Percentiles rank a stretch among this genome's conserved stretches.
These are phyloP conservation scores for Gelatoporia subvermispora DNA, from an alignment of 768 basidiomycete species.

Conservation along the genomic window DNA sequence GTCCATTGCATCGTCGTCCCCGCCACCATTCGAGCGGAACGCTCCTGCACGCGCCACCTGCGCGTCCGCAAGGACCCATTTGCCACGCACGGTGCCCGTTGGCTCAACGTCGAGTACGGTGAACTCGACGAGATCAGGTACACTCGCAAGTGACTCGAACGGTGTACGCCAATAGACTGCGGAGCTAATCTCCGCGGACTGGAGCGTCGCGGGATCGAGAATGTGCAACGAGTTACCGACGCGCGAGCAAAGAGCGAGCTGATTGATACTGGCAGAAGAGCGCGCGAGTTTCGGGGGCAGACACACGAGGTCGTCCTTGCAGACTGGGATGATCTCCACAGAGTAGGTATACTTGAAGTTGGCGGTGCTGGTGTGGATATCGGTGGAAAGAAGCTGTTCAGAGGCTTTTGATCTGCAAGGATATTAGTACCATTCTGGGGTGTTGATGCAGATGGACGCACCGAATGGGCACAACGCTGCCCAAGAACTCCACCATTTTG, in stretches of 20 bases:
- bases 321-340: slow-evolving; percentile 93
- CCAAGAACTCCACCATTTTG: slow-evolving; percentile 95
- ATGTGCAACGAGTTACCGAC: slow-evolving; percentile 91
- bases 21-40: slow-evolving; percentile 51
- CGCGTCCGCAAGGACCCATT: slow-evolving; percentile 80
- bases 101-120: slow-evolving; percentile 93
- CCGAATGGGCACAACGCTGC: slow-evolving; percentile 84
- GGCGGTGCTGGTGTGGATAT: slow-evolving; percentile 88
- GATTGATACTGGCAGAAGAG: slow-evolving; percentile 81
- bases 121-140: slow-evolving; percentile 89
- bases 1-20: slow-evolving; percentile 47
- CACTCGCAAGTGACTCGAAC: slow-evolving; percentile 77
- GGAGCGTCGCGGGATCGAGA: slow-evolving; percentile 84
- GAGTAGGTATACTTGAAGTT: slow-evolving; percentile 98
- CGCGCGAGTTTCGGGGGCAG: slow-evolving; percentile 81
- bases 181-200: slow-evolving; percentile 72
- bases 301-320: slow-evolving; percentile 96
- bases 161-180: slow-evolving; percentile 88
- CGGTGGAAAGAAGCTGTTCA: slow-evolving; percentile 89
- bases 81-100: slow-evolving; percentile 64
- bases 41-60: slow-evolving; percentile 86
- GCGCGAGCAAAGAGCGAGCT: slow-evolving; percentile 82
- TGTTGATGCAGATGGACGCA: slow-evolving; percentile 32
- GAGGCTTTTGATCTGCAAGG: slow-evolving; percentile 76
- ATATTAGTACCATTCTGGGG: slow-evolving; percentile 3